Conservation (phyloP, 441 rosid genomes). For the Rhodomyrtus psidioides region DNA sequence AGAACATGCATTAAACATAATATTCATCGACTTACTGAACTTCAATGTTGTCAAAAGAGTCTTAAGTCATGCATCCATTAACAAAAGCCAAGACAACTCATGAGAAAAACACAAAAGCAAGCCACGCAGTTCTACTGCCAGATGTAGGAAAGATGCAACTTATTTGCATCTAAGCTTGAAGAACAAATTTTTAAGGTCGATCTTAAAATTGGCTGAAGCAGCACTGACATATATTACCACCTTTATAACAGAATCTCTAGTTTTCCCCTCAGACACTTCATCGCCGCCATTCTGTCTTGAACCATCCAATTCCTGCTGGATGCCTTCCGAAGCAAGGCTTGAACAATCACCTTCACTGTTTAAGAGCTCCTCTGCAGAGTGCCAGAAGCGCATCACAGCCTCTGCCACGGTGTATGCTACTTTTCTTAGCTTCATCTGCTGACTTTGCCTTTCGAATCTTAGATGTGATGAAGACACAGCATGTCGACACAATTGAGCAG, state of each 20-base stretch:
- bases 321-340: constrained; percentile 20
- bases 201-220: background rate
- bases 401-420: constrained; percentile 65
- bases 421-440: constrained; percentile 43
- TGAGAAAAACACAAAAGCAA: background rate
- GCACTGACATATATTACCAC: constrained; percentile 12
- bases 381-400: constrained; percentile 93
- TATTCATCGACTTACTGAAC: background rate
- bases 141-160: background rate
- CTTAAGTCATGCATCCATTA: background rate
- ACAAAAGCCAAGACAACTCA: background rate
- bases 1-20: background rate
- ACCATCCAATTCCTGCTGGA: constrained; percentile 25
- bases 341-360: constrained; percentile 11
- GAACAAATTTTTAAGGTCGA: background rate
- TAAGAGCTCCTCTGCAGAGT: constrained; percentile 46
- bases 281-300: constrained; percentile 17
- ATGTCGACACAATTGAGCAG: constrained; percentile 77
- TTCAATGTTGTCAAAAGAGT: background rate
- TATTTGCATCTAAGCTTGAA: background rate
- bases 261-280: constrained; percentile 38
- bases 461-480: constrained; percentile 52
- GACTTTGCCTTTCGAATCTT: constrained; percentile 55
- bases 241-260: constrained; percentile 39
- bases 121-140: background rate